A percentile compares a stretch with the other conserved stretches of the same genome.
Evolutionary conservation across 305 asterid species (phyloP).

Genomic region (Stenogyne calaminthoides): DNA sequence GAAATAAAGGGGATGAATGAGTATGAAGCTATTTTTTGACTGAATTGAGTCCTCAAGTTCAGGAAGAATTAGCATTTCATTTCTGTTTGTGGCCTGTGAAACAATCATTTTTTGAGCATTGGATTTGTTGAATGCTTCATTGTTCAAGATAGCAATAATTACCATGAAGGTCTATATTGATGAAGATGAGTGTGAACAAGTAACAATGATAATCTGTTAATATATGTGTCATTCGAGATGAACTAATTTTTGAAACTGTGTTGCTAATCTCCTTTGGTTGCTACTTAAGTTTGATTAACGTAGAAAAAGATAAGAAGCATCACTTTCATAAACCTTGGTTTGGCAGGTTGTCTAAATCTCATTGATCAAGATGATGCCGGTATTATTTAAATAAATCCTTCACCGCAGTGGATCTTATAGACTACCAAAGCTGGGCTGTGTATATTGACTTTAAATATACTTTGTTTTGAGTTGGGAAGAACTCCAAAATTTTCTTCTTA

Average conservation of each 20-base stretch:
- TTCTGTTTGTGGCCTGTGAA: neutral
- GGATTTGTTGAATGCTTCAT: conserved; percentile 14
- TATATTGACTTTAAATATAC: neutral
- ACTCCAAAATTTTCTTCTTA: neutral
- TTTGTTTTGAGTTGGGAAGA: neutral
- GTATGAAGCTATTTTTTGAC: too few relatives aligned
- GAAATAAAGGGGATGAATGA: too few relatives aligned
- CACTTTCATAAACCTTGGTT: conserved; percentile 1
- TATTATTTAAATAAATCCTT: neutral
- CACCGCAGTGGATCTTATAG: neutral
- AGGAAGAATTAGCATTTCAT: neutral
- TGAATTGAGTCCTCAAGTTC: too few relatives aligned
- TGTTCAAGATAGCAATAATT: neutral
- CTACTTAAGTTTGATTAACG: neutral
- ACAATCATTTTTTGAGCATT: neutral
- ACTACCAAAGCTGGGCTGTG: neutral
- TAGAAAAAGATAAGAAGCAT: neutral
- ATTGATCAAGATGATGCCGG: neutral
- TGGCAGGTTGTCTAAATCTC: neutral
- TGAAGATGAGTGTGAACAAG: neutral
- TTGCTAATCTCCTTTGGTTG: neutral
- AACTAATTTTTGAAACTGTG: neutral
- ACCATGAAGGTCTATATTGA: neutral
- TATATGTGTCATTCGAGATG: neutral
- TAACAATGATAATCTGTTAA: neutral